Evolutionary conservation across 495 filamentous ascomycete species (phyloP), one percentile per base, ranked within the genome.

Genomic region (Hypoxylon lenormandii): DNA sequence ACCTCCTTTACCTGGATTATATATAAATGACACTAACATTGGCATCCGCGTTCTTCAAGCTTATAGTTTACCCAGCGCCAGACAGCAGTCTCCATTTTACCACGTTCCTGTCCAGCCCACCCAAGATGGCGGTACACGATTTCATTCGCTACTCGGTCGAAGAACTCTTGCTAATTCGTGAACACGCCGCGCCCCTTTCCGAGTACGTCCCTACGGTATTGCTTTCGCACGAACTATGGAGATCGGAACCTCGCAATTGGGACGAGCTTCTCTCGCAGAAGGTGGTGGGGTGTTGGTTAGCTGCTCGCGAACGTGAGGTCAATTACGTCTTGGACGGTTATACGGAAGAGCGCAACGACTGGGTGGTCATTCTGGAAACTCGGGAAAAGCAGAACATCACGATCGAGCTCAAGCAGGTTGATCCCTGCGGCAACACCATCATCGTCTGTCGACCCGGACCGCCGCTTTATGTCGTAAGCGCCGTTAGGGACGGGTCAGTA

Each of bases 311-410:
- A 15, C 19, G 15, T 5, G 30, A 49, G 36, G 26, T 21, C 4
- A 43, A 21, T 3, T 33, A 38, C 19, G 4, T 10, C 16, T 19
- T 28, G n/a, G 13, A 40, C 16, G 45, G 33, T 5, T 51, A 56
- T n/a, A n/a, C 36, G 5, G 51, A 50, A 13, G 21, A 64, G 21
- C 43, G 33, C 15, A 56, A 64, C 52, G 11, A 42, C 21, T 64
- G 61, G 52, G 23, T 64, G 15, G 30, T 64, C 18, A 30, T 64
- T n/a, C 51, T 64, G 10, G 61, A 64, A 36, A 19, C 49, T 13
- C 30, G 15, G 6, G 21, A 28, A 0, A 16, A 5, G 10, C 21
- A 43, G 3, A 64, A 38, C 11, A 16, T 57, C 1, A 56, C 61
- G 11, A 57, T 64, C 45, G 61, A 64, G 18, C 10, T 64, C 2